Base-by-base conservation (phyloP, 495 filamentous ascomycete species). In the Daldinia bambusicola region DNA sequence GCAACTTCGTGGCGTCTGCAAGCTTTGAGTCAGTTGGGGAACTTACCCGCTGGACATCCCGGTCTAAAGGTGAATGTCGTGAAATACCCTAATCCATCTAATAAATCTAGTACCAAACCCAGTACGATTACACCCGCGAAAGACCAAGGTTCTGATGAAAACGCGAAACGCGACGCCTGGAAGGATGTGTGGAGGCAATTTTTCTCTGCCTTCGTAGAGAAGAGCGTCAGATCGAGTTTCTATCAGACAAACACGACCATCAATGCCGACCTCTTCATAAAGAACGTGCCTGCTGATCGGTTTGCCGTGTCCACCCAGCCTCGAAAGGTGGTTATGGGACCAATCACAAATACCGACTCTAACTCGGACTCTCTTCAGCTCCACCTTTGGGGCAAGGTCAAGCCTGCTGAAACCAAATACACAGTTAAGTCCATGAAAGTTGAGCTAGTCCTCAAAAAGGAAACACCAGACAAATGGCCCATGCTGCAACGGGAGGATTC, bases 371-470 rank as follows among this genome's bases (percentile, higher is more conserved):
- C 70, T 48, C 92, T 92, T 59, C 88, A 88, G 0, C 80, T 97
- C 43, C 83, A 92, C 41, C 87, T 97, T 7, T 93, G 82, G 71
- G 88, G 87, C 18, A 71, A 81, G 8, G 88, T 99, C 70, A 85
- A 91, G 43, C 78, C 88, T 0, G 69, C 84, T 8, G 70, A 81
- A 18, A 92, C 88, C 26, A 88, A 83, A 18, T 88, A 81, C 74
- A 85, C 85, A 7, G 87, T 93, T 31, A 89, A 91, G 51, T 82
- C 90, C 5, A 92, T 91, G 55, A 99, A 98, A 79, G 88, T 98
- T 59, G 95, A 98, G 78, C 80, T 98, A 34, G 83, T 83, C 1
- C 84, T 99, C 26, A 83, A 82, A 31, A 99, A 98, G 79, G 78
- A 82, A 30, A 82, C 66, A 0, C 79, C 87, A 0, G 91, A 90